Evolutionary conservation across 768 basidiomycete species (phyloP).

Genomic region (Phlebiopsis gigantea): DNA sequence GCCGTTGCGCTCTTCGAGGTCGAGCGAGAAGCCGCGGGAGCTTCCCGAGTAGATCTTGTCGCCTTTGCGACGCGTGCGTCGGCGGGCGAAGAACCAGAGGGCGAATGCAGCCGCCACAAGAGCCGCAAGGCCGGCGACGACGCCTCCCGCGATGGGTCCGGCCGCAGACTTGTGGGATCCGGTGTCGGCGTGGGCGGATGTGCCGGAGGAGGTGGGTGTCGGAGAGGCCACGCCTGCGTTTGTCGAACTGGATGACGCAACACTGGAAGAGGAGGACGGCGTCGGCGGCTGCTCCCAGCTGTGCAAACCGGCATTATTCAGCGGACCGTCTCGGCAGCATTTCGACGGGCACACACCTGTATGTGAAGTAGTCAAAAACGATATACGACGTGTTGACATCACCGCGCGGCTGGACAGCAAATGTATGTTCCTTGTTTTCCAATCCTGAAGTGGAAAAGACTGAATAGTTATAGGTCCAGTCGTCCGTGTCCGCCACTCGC

Average conservation of each 20-base stretch:
- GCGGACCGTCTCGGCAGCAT: background rate
- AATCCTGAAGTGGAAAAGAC: background rate
- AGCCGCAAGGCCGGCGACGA: background rate
- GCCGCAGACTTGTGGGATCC: background rate
- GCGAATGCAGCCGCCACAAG: background rate
- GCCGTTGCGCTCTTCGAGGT: background rate
- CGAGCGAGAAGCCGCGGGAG: background rate
- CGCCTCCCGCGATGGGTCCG: background rate
- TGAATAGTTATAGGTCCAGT: conserved; percentile 5
- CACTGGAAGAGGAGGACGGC: background rate
- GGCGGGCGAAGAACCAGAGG: background rate
- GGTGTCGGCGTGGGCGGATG: background rate
- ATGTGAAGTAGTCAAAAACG: conserved; percentile 7
- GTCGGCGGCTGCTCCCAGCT: background rate
- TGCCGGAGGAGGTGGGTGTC: background rate
- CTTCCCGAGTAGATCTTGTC: background rate
- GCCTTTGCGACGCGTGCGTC: background rate
- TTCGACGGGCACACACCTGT: background rate
- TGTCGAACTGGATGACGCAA: background rate
- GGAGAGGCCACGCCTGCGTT: background rate
- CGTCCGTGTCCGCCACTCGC: background rate
- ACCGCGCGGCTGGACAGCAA: background rate
- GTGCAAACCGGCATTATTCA: background rate
- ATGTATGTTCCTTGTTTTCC: conserved; percentile 4
- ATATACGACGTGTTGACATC: conserved; percentile 3